These are phyloP conservation scores for Acacia acuminata DNA, from an alignment of 306 rosid species.

Conservation along the genomic window DNA sequence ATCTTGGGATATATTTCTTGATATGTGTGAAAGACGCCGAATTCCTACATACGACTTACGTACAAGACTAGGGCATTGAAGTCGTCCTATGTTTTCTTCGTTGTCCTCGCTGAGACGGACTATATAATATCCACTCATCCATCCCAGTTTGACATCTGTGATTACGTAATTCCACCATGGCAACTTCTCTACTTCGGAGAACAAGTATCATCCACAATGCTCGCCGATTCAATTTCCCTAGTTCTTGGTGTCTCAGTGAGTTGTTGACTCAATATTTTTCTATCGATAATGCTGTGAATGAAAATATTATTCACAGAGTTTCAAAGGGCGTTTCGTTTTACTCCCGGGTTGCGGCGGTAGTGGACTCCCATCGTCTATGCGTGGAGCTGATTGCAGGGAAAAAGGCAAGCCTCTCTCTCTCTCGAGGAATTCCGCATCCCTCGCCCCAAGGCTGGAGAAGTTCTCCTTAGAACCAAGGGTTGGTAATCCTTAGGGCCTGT, in stretches of 20 bases:
- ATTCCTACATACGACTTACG: too few relatives aligned
- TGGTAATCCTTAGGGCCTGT: too few relatives aligned
- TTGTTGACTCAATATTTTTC: neutral
- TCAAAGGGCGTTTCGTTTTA: conserved; percentile 30
- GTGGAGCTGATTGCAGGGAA: conserved; percentile 82
- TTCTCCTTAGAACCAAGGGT: conserved; percentile 89
- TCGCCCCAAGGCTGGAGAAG: conserved; percentile 84
- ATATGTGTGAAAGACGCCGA: too few relatives aligned
- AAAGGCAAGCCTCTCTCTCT: conserved; percentile 82
- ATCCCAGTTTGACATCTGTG: neutral
- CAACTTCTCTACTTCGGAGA: conserved; percentile 13
- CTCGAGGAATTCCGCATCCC: conserved; percentile 84
- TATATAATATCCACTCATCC: neutral
- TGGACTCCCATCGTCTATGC: conserved; percentile 76
- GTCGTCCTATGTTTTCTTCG: neutral
- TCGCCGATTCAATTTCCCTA: neutral
- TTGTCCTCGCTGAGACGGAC: too few relatives aligned
- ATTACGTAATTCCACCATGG: neutral
- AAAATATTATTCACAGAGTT: neutral
- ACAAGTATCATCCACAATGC: neutral
- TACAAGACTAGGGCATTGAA: too few relatives aligned
- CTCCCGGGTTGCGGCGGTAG: conserved; percentile 32
- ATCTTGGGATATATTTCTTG: too few relatives aligned
- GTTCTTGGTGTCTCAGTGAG: neutral
- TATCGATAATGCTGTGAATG: neutral